phyloP scores from a whole-genome alignment of 441 rosid genomes.

The Gossypium schwendimanii region DNA sequence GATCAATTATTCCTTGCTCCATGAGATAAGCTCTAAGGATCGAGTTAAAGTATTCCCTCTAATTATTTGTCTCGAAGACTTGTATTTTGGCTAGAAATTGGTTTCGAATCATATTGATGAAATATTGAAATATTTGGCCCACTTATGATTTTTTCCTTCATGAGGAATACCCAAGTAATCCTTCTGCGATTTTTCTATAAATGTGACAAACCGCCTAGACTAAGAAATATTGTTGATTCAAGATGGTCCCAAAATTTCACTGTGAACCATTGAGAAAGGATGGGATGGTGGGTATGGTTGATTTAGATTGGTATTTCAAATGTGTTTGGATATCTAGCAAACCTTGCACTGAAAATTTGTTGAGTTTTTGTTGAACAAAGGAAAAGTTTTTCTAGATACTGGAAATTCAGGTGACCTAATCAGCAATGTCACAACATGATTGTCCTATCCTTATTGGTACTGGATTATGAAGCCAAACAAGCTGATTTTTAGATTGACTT shows the following conservation, averaged over 20 bases:
- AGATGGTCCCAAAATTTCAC: background rate
- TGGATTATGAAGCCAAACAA: no score
- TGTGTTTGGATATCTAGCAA: background rate
- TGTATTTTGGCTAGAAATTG: background rate
- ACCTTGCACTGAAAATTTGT: background rate
- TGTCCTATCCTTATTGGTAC: no score
- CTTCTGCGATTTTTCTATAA: background rate
- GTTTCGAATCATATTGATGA: background rate
- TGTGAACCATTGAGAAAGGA: background rate
- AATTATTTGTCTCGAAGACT: background rate
- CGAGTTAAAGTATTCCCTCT: background rate
- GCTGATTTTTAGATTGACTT: no score
- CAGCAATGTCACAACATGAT: no score
- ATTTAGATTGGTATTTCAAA: background rate
- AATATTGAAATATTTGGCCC: background rate
- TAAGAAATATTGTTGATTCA: background rate
- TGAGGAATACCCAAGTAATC: background rate
- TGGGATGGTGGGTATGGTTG: background rate
- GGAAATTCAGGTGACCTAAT: no score
- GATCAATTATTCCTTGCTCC: background rate
- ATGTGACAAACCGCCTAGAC: background rate
- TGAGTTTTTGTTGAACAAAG: background rate
- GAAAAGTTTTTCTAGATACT: background rate
- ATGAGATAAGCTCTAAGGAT: background rate
- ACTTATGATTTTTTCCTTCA: background rate